phyloP scores from a whole-genome alignment of 257 asterid genomes.

The Osmanthus fragrans region DNA sequence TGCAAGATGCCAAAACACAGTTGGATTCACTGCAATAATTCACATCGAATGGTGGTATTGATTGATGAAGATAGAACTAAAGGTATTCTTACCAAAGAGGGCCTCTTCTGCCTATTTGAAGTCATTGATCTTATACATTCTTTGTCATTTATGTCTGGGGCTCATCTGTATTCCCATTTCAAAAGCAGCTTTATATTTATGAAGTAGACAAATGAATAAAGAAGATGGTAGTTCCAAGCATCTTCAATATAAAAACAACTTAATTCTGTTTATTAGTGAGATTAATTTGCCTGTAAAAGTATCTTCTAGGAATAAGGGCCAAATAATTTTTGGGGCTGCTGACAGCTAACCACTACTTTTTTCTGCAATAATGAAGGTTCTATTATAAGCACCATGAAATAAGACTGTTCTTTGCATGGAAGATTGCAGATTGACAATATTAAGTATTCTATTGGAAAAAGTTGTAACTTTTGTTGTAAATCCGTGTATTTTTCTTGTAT shows the following conservation, averaged over 20 bases:
- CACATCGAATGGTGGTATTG: slow-evolving; percentile 49
- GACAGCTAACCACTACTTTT: not conserved
- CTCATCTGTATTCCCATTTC: slow-evolving; percentile 30
- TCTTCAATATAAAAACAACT: not conserved
- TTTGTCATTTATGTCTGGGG: slow-evolving; percentile 42
- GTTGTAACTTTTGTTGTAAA: not conserved
- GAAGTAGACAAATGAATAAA: slow-evolving; percentile 37
- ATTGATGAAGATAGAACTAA: slow-evolving; percentile 40
- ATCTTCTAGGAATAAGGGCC: slow-evolving; percentile 4
- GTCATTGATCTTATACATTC: slow-evolving; percentile 32
- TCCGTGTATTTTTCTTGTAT: not conserved
- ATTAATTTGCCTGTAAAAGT: not conserved
- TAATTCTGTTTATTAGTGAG: not conserved
- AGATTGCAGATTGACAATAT: slow-evolving; percentile 15
- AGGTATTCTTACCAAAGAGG: slow-evolving; percentile 32
- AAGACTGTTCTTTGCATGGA: slow-evolving; percentile 17
- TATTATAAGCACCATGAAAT: not conserved
- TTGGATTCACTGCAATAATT: slow-evolving; percentile 43
- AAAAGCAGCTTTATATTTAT: slow-evolving; percentile 39
- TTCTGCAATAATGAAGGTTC: slow-evolving; percentile 3
- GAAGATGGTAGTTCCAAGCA: slow-evolving; percentile 22
- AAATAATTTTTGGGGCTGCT: slow-evolving; percentile 20
- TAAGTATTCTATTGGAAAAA: not conserved
- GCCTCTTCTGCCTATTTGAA: slow-evolving; percentile 26
- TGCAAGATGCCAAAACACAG: slow-evolving; percentile 45